Evolutionary conservation across 352 stramenopile genomes (phyloP), one percentile per base, ranked within the genome.

Genomic region (Phytopythium boreale): DNA sequence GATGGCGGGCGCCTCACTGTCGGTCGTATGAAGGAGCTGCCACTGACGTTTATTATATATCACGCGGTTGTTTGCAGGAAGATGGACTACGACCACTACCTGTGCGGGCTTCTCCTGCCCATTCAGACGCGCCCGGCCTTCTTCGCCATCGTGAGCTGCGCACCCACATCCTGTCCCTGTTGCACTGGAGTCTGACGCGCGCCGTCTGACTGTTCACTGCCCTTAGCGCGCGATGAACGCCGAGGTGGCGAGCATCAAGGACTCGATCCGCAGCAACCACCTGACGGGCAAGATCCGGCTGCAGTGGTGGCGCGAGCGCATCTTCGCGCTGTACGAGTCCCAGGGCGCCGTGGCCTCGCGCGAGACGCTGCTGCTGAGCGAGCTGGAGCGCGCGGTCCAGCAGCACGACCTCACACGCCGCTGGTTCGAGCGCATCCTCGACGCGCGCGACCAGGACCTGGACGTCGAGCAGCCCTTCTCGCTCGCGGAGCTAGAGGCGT

Each of bases 401-500:
- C 58, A 84, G 31, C 82, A 94, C 57, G 63, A 82, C 24, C 80
- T 97, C 59, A 97, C 92, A 14, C 82, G 84, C 4, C 77, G 90
- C 41, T 98, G 90, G 91, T 97, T 98, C 43, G 92, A 98, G 65
- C 88, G 92, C 0, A 64, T 98, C 15, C 70, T 97, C 26, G 90
- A 97, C 63, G 90, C 92, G 31, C 89, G 90, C 27, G 86, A 97
- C 64, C 68, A 87, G 51, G 92, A 98, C 69, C 64, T 97, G 4
- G 83, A 96, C 56, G 80, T 78, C n/a, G 75, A 94, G 19, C 81
- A 96, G 56, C 78, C 84, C 17, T 67, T 79, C 39, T 82, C 72
- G 15, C 63, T 98, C 22, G 63, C 64, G 5, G 84, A 97, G 19
- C 60, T 98, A 19, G 91, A 97, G 68, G 50, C 77, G 1, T 97